A percentile compares a stretch with the other conserved stretches of the same genome.
phyloP scores from a whole-genome alignment of 352 stramenopile genomes.

The Phytophthora quininea region DNA sequence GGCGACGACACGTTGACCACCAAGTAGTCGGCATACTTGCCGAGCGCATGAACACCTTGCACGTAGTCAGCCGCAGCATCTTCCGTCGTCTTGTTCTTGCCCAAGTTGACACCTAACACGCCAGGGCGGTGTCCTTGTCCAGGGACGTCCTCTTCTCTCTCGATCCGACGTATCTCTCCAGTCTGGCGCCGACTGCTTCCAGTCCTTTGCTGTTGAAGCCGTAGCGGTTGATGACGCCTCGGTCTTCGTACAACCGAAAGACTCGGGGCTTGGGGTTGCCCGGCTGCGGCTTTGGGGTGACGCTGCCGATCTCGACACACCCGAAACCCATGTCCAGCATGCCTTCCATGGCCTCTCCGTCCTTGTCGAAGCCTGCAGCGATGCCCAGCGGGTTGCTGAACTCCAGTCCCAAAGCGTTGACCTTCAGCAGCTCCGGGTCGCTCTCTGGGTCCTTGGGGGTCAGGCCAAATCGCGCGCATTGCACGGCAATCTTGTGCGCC shows the following conservation, averaged over 20 bases:
- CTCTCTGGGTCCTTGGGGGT: slow-evolving; percentile 60
- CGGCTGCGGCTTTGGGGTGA: slow-evolving; percentile 93
- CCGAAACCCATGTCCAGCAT: slow-evolving; percentile 95
- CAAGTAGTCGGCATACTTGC: slow-evolving; percentile 96
- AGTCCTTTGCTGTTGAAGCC: slow-evolving; percentile 97
- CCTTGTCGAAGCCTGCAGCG: slow-evolving; percentile 98
- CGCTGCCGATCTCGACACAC: slow-evolving; percentile 95
- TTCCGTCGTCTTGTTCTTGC: slow-evolving; percentile 97
- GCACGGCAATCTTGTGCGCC: slow-evolving; percentile 86
- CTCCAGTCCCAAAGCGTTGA: slow-evolving; percentile 64
- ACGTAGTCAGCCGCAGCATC: slow-evolving; percentile 91
- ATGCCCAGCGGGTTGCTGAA: slow-evolving; percentile 95
- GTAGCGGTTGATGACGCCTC: slow-evolving; percentile 97
- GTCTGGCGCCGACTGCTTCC: slow-evolving; percentile 70
- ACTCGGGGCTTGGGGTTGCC: slow-evolving; percentile 97
- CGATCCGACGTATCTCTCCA: slow-evolving; percentile 63
- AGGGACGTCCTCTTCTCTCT: slow-evolving; percentile 34
- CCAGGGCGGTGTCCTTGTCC: slow-evolving; percentile 59
- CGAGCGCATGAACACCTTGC: slow-evolving; percentile 89
- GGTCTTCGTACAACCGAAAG: slow-evolving; percentile 95
- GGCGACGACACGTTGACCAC: slow-evolving; percentile 98
- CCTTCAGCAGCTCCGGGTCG: slow-evolving; percentile 60
- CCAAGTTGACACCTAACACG: slow-evolving; percentile 96
- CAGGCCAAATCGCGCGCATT: slow-evolving; percentile 75
- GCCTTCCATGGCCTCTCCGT: slow-evolving; percentile 93